Evolutionary conservation across 306 rosid genomes (phyloP), one percentile per base, ranked within the genome.

Genomic region (Hippophae tibetana): DNA sequence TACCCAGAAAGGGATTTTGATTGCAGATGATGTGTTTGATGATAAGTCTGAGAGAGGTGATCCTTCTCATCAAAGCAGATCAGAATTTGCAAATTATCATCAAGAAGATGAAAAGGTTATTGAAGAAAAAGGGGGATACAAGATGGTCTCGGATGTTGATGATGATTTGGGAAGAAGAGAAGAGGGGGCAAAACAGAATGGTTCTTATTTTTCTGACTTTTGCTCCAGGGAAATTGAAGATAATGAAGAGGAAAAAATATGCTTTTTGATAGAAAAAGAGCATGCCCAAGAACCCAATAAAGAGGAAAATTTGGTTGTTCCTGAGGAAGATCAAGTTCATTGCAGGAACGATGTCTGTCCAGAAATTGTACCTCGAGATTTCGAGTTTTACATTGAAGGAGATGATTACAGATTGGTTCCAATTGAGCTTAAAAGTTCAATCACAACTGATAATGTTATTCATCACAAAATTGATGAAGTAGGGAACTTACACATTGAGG

Each of bases 321-420:
- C 68, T 25, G 40, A 55, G 69, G 71, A 57, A 46, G 81, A 70
- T 45, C 70, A 78, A 62, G 42, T 18, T 68, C 65, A 72, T 75
- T 74, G 27, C 54, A 53, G n/a, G 43, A 67, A 48, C 43, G 76
- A 72, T 54, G 55, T 60, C 23, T 49, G 68, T 48, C 67, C 51
- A 45, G 84, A 76, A 52, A 67, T 62, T 77, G 69, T 60, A 12
- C 64, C 70, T 18, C 80, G 62, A 57, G 95, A 88, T 79, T 85
- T 88, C 50, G 99, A 93, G 58, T 93, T 93, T 76, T 82, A 74
- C 77, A 82, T 93, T 71, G 86, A 73, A 59, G 84, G 79, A 18
- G 84, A 93, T 42, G 95, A 80, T 69, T 81, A 86, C 69, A 75
- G 77, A 10, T 60, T 93, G 82, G 79, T 93, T 75, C 99, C 96